Conservation (phyloP, 2,329 filamentous ascomycete species). For the Aspergillus fischeri region DNA sequence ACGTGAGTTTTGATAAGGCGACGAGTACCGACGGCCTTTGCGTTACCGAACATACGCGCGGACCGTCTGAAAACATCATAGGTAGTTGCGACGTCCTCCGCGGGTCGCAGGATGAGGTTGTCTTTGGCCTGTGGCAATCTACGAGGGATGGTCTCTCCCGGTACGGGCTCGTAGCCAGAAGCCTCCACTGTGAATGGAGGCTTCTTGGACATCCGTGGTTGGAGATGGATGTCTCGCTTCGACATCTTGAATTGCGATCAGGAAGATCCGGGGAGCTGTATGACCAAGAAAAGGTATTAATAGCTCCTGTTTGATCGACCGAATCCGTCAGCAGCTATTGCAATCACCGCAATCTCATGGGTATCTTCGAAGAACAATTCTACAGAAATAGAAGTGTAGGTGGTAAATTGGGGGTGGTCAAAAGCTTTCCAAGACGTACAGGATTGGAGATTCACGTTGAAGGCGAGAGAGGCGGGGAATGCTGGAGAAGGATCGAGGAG, state of each 20-base stretch:
- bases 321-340: background rate
- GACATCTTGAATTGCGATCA: slow-evolving; percentile 24
- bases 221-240: slow-evolving; percentile 27
- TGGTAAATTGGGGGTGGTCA: background rate
- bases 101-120: slow-evolving; percentile 61
- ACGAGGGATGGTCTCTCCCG: slow-evolving; percentile 80
- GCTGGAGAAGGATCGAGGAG: background rate
- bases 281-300: background rate
- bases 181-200: slow-evolving; percentile 72
- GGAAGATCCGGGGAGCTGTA: background rate
- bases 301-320: background rate
- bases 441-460: background rate
- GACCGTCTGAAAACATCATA: slow-evolving; percentile 73
- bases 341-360: background rate
- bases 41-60: slow-evolving; percentile 59
- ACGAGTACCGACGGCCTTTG: slow-evolving; percentile 65
- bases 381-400: background rate
- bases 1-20: slow-evolving; percentile 72
- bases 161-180: slow-evolving; percentile 61
- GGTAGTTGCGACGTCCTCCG: slow-evolving; percentile 68
- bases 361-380: background rate
- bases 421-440: slow-evolving; percentile 4
- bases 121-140: slow-evolving; percentile 69
- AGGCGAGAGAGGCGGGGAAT: background rate
- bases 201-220: slow-evolving; percentile 58